Evolutionary conservation across 495 filamentous ascomycete species (phyloP).

Genomic region (Hyaloscypha bicolor): DNA sequence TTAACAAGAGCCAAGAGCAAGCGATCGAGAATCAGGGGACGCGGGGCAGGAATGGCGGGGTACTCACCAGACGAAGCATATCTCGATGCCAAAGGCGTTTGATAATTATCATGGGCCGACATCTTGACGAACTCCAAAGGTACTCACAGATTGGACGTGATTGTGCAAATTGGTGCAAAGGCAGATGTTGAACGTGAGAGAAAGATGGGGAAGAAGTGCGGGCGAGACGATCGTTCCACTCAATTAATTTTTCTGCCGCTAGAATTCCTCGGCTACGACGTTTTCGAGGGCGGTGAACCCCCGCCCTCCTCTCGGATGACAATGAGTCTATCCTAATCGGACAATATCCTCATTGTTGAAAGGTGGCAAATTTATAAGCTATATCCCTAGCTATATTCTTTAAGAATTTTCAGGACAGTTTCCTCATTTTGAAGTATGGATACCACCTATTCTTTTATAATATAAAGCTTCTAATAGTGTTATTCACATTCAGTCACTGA

Average conservation of each 20-base stretch:
- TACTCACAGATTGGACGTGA: neutral
- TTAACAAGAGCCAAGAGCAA: neutral
- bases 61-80: conserved; percentile 50
- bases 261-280: neutral
- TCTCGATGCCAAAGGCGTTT: conserved; percentile 73
- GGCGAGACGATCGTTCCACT: neutral
- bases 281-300: neutral
- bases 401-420: neutral
- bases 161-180: neutral
- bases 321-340: neutral
- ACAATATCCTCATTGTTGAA: neutral
- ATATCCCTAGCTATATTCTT: neutral
- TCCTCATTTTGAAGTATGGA: too few species aligned
- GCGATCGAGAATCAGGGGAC: neutral
- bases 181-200: neutral
- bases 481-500: too few species aligned
- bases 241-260: neutral
- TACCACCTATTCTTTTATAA: too few species aligned
- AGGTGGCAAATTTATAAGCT: neutral
- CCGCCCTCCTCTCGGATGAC: neutral
- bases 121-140: conserved; percentile 38
- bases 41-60: conserved; percentile 2
- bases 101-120: conserved; percentile 68
- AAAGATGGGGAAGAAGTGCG: neutral
- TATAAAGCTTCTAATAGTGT: too few species aligned